Evolutionary conservation across 1,284 basidiomycete genomes (phyloP).

Genomic region (Puccinia coronata): DNA sequence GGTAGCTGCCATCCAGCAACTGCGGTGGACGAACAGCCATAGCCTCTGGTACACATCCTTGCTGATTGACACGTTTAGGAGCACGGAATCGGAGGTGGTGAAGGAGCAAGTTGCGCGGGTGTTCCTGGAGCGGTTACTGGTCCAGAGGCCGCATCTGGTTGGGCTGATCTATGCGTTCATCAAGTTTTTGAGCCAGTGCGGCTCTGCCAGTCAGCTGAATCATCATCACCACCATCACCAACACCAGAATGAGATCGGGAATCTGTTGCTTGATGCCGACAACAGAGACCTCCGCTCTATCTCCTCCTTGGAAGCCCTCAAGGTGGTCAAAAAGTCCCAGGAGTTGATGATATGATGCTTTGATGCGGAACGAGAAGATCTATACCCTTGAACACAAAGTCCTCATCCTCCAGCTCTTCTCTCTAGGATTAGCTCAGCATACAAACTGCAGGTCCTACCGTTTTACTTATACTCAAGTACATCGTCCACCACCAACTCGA

Average conservation of each 20-base stretch:
- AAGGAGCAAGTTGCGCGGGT: slow-evolving; percentile 88
- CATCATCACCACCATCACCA: too few relatives aligned
- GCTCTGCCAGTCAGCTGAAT: not conserved
- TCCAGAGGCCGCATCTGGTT: slow-evolving; percentile 95
- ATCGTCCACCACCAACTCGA: slow-evolving; percentile 89
- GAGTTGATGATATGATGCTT: slow-evolving; percentile 69
- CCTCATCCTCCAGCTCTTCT: slow-evolving; percentile 92
- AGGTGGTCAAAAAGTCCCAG: slow-evolving; percentile 31
- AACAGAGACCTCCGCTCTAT: not conserved
- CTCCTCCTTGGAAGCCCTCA: not conserved
- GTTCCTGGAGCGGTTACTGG: slow-evolving; percentile 87
- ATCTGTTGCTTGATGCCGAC: not conserved
- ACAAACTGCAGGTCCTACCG: slow-evolving; percentile 90
- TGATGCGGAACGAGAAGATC: slow-evolving; percentile 84
- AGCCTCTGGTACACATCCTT: slow-evolving; percentile 76
- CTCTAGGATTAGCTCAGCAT: slow-evolving; percentile 89
- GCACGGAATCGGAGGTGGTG: slow-evolving; percentile 71
- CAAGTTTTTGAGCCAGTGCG: slow-evolving; percentile 69
- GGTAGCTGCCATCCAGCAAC: slow-evolving; percentile 84
- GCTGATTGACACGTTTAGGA: slow-evolving; percentile 79
- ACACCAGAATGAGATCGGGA: not conserved
- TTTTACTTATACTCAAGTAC: slow-evolving; percentile 98
- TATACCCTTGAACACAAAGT: slow-evolving; percentile 96
- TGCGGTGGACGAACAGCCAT: slow-evolving; percentile 94
- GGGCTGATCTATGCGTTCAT: slow-evolving; percentile 90